Conservation (phyloP, 257 asterid species). For the Primulina eburnea region DNA sequence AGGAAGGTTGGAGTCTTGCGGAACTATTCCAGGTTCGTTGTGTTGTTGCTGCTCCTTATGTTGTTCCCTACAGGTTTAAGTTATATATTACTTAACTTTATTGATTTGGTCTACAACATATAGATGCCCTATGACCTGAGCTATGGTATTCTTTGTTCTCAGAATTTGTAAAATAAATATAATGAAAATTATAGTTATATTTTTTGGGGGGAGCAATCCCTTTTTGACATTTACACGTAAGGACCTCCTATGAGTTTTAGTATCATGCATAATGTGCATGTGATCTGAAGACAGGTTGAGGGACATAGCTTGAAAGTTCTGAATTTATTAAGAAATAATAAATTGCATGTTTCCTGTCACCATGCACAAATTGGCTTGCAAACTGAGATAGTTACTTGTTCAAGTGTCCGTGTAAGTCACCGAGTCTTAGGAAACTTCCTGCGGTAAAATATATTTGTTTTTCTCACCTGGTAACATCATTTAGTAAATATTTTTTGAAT, state of each 20-base stretch:
- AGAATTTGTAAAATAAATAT: not conserved
- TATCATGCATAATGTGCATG: not conserved
- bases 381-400: not conserved
- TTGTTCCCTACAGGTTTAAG: slow-evolving; percentile 83
- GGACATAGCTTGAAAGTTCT: not conserved
- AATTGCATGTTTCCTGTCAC: not conserved
- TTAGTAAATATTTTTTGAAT: no score
- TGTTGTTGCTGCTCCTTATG: slow-evolving; percentile 91
- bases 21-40: slow-evolving; percentile 79
- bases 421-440: not conserved
- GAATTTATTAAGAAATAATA: not conserved
- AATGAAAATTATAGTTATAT: slow-evolving; percentile 1
- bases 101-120: not conserved
- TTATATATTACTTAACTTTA: slow-evolving; percentile 4
- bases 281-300: slow-evolving; percentile 3
- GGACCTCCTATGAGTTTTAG: not conserved
- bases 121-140: not conserved
- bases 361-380: not conserved
- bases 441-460: no score
- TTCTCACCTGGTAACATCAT: not conserved
- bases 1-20: slow-evolving; percentile 99
- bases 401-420: not conserved
- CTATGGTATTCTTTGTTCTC: slow-evolving; percentile 1
- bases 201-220: no score
- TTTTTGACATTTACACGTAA: no score